phyloP scores from a whole-genome alignment of 306 rosid species.

The Quercus glauca region DNA sequence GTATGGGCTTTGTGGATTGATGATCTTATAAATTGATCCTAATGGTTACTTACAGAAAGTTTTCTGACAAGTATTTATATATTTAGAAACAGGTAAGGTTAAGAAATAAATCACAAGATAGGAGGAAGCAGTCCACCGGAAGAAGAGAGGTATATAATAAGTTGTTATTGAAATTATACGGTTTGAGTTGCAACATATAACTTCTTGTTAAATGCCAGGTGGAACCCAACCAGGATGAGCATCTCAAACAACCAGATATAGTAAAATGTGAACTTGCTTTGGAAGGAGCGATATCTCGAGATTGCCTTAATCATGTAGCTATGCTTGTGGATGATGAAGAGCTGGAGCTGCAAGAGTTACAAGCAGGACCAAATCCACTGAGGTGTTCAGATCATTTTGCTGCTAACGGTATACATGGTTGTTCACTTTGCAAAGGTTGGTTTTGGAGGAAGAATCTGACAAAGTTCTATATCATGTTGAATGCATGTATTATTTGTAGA shows the following conservation, averaged over 20 bases:
- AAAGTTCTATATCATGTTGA: conserved; percentile 10
- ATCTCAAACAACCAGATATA: conserved; percentile 33
- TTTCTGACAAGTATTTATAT: conserved; percentile 25
- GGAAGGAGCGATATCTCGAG: conserved; percentile 45
- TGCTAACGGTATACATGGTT: conserved; percentile 46
- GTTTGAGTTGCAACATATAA: conserved; percentile 16
- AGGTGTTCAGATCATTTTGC: conserved; percentile 61
- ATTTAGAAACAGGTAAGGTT: conserved; percentile 55
- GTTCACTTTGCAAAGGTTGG: conserved; percentile 85
- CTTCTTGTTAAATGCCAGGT: conserved; percentile 48
- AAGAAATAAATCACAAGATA: conserved; percentile 49
- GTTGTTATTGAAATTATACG: conserved; percentile 9
- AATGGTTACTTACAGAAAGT: conserved; percentile 10
- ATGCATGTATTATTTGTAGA: conserved; percentile 11
- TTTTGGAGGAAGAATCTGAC: conserved; percentile 12
- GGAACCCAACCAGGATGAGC: conserved; percentile 34
- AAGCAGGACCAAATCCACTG: conserved; percentile 44
- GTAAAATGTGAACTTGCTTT: conserved; percentile 68
- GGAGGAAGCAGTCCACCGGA: conserved; percentile 46
- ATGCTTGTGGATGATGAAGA: conserved; percentile 85
- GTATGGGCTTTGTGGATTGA: conserved; percentile 13
- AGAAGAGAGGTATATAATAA: conserved; percentile 50
- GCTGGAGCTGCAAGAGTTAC: conserved; percentile 72
- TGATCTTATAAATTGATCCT: conserved; percentile 19
- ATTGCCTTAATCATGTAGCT: conserved; percentile 41